These are phyloP conservation scores for Epithemia pelagica DNA, from an alignment of 108 stramenopile genomes.

Conservation along the genomic window DNA sequence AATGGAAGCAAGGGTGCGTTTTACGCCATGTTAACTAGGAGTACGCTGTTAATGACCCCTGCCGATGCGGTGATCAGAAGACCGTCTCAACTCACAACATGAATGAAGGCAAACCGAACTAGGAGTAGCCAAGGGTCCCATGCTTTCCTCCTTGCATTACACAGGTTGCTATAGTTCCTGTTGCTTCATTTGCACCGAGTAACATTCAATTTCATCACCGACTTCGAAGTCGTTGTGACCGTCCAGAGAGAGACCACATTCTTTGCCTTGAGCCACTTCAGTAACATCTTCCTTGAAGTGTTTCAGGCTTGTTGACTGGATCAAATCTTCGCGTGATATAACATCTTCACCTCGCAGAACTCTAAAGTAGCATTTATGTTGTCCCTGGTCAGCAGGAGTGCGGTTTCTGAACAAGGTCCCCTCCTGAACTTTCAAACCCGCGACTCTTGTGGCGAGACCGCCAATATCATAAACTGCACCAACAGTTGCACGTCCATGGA, in stretches of 20 bases:
- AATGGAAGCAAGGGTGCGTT: no score
- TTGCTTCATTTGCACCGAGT: slow-evolving; percentile 58
- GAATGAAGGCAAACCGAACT: no score
- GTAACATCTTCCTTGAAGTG: slow-evolving; percentile 70
- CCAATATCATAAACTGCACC: slow-evolving; percentile 71
- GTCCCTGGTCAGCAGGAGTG: slow-evolving; percentile 19
- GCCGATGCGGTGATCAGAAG: no score
- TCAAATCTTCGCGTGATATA: slow-evolving; percentile 43
- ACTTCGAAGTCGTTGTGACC: slow-evolving; percentile 60
- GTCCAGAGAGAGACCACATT: slow-evolving; percentile 66
- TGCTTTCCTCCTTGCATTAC: no score
- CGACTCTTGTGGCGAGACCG: slow-evolving; percentile 47
- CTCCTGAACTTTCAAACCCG: slow-evolving; percentile 62
- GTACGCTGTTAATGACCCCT: no score
- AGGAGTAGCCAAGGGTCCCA: no score
- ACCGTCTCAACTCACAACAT: no score
- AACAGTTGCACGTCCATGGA: slow-evolving; percentile 65
- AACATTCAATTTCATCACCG: slow-evolving; percentile 75
- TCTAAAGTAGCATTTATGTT: slow-evolving; percentile 43
- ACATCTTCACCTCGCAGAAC: slow-evolving; percentile 49
- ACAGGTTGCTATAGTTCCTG: slow-evolving; percentile 13
- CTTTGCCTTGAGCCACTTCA: slow-evolving; percentile 59
- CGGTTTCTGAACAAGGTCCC: slow-evolving; percentile 49
- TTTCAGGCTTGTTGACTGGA: slow-evolving; percentile 53
- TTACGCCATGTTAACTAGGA: no score